Conservation (phyloP, 345 rosid genomes). For the Salix exigua region DNA sequence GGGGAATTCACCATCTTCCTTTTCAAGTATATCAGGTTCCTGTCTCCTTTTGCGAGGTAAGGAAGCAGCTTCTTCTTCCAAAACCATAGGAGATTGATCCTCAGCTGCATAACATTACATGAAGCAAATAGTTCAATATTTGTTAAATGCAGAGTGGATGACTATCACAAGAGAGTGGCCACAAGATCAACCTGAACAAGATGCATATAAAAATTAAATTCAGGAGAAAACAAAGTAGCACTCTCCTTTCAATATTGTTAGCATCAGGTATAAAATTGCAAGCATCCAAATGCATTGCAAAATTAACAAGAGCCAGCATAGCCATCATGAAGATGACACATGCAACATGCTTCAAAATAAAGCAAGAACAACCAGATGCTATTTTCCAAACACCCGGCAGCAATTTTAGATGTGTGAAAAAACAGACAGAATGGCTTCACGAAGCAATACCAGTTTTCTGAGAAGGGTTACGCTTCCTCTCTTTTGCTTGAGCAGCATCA, state of each 20-base stretch:
- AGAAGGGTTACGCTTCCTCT: slow-evolving; percentile 31
- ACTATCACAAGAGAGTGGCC: neutral
- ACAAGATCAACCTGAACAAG: neutral
- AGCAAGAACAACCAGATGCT: neutral
- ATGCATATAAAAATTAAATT: neutral
- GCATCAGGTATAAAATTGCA: neutral
- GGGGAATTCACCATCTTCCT: slow-evolving; percentile 45
- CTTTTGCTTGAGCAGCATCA: slow-evolving; percentile 48
- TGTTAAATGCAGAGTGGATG: neutral
- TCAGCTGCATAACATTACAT: slow-evolving; percentile 26
- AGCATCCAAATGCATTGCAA: neutral
- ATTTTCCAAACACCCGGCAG: neutral
- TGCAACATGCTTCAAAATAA: neutral
- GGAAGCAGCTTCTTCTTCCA: slow-evolving; percentile 47
- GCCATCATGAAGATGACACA: neutral
- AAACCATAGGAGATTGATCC: slow-evolving; percentile 33
- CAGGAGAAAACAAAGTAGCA: neutral
- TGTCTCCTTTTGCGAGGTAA: slow-evolving; percentile 38
- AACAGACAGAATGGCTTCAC: neutral
- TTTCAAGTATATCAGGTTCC: slow-evolving; percentile 37
- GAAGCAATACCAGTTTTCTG: slow-evolving; percentile 45
- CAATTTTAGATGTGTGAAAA: neutral
- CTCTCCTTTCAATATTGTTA: neutral
- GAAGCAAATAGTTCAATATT: neutral
- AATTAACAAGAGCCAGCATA: neutral